phyloP scores from a whole-genome alignment of 2,329 filamentous ascomycete genomes.

The Phoma sp. region DNA sequence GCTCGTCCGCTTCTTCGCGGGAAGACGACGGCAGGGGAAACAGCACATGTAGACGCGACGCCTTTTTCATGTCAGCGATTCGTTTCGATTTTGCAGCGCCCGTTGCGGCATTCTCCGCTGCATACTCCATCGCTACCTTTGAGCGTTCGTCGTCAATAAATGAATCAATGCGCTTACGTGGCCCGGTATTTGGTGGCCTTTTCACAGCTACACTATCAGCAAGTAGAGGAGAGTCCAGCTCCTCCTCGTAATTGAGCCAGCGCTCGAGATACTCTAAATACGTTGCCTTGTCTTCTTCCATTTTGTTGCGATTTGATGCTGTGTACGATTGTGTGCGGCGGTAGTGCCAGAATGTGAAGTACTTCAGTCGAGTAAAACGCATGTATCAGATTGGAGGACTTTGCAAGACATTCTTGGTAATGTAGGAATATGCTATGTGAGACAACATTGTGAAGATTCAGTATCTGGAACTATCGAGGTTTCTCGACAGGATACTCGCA shows the following conservation, averaged over 20 bases:
- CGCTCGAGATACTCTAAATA: slow-evolving; percentile 1
- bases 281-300: background rate
- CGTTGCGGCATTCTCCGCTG: background rate
- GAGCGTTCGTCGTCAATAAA: background rate
- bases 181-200: background rate
- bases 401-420: background rate
- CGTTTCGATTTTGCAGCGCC: background rate
- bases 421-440: background rate
- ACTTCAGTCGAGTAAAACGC: background rate
- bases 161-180: background rate
- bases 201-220: background rate
- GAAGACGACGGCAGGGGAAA: no score
- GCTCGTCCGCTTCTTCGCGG: no score
- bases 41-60: no score
- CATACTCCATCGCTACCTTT: background rate
- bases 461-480: background rate
- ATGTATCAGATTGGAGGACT: background rate
- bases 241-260: slow-evolving; percentile 6
- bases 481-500: no score
- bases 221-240: background rate
- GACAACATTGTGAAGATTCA: background rate
- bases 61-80: no score
- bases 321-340: slow-evolving; percentile 1
- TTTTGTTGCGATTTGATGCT: background rate
- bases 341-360: slow-evolving; percentile 1